These are phyloP conservation scores for Chloropicon primus DNA, from an alignment of 139 green algal species.

Conservation along the genomic window DNA sequence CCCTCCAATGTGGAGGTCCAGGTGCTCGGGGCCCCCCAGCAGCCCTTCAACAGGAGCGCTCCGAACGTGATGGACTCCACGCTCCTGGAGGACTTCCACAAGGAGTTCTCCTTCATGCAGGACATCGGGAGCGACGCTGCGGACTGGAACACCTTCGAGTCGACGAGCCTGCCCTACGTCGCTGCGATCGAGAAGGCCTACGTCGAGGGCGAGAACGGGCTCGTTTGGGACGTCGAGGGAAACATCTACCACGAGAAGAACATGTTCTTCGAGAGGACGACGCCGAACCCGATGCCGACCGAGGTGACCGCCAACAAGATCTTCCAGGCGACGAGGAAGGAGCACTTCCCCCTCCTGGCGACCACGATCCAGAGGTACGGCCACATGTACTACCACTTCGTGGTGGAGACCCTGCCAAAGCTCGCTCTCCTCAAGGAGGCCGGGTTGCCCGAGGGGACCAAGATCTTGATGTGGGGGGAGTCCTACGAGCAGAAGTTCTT, in stretches of 20 bases:
- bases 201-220: constrained; percentile 20
- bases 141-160: constrained; percentile 9
- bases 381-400: constrained; percentile 29
- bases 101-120: constrained; percentile 20
- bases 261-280: constrained; percentile 13
- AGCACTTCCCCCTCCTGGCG: constrained; percentile 7
- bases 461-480: constrained; percentile 24
- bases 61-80: constrained; percentile 14
- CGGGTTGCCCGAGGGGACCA: constrained; percentile 6
- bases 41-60: neutral
- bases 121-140: neutral
- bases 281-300: neutral
- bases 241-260: constrained; percentile 17
- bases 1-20: neutral
- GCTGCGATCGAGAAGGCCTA: constrained; percentile 14
- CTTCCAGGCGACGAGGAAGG: neutral
- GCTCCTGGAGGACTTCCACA: constrained; percentile 17
- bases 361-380: constrained; percentile 18
- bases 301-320: constrained; percentile 6
- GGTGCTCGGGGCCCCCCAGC: neutral
- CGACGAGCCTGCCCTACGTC: constrained; percentile 11
- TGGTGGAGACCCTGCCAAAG: constrained; percentile 23
- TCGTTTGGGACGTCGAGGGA: constrained; percentile 18
- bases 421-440: constrained; percentile 11
- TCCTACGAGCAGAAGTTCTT: constrained; percentile 26